Evolutionary conservation across 2,329 filamentous ascomycete species (phyloP), one percentile per base, ranked within the genome.

Genomic region (Neopestalotiopsis sp.): DNA sequence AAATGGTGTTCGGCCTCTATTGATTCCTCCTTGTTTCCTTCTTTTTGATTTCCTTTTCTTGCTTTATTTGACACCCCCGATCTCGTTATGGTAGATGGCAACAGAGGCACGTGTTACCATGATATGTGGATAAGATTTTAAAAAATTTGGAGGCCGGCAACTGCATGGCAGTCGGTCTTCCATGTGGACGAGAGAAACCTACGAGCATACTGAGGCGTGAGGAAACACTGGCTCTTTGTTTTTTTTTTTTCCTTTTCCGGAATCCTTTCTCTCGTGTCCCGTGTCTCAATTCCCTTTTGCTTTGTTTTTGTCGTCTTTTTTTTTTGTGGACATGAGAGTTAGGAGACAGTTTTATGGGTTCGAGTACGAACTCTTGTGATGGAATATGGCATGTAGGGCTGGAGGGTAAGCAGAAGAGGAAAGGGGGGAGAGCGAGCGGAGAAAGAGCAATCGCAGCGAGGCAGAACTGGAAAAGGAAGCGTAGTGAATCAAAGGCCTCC

Each of bases 21-120:
- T 75, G 68, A 72, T 75, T 73, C 73, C 67, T 40, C 40, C 9
- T 30, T 71, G 68, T 75, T 74, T 67, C 74, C 71, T 66, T 73
- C 72, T 75, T 30, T 59, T 75, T 73, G 74, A 67, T 32, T 65
- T 24, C 52, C 71, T 69, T 75, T 74, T 67, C 74, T 72, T 67
- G 74, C 72, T 75, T 77, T 74, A 72, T 72, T 72, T 72, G 72
- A 71, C 72, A 69, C 68, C 71, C 34, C 72, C 69, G 69, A 73
- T 74, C 75, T 77, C 74, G 74, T 74, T 71, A 73, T 69, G 75
- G 77, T 79, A 79, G 76, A 78, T 76, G 81, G 75, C 73, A 71
- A 68, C 73, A 67, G 72, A 76, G 74, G 72, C 69, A 72, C 69
- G 60, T 61, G 65, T 65, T 62, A 61, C 42, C 56, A 30, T 66